Conservation (phyloP, 495 filamentous ascomycete genomes). For the Xylaria bambusicola region DNA sequence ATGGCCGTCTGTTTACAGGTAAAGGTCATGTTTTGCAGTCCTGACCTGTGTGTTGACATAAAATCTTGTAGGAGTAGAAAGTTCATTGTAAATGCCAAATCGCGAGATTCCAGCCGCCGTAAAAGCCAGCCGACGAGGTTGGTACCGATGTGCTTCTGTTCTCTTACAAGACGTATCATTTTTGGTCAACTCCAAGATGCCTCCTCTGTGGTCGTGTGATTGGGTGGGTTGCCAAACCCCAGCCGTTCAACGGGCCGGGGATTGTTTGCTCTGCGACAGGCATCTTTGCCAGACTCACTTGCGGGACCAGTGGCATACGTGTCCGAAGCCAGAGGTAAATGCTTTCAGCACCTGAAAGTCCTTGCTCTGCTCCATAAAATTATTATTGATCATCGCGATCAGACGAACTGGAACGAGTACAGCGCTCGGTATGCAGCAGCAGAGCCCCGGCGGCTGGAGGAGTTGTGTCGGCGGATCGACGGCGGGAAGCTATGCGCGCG, state of each 20-base stretch:
- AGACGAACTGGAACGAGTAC: conserved; percentile 20
- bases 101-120: too few relatives aligned
- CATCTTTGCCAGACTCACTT: conserved; percentile 26
- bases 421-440: conserved; percentile 15
- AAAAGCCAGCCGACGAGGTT: too few relatives aligned
- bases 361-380: neutral
- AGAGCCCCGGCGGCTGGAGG: conserved; percentile 21
- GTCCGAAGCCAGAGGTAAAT: conserved; percentile 27
- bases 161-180: too few relatives aligned
- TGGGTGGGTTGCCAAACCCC: conserved; percentile 23
- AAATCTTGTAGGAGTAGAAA: too few relatives aligned
- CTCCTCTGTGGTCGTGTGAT: conserved; percentile 26
- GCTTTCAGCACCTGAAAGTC: too few relatives aligned
- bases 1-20: too few relatives aligned
- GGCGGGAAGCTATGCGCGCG: conserved; percentile 15
- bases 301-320: conserved; percentile 22
- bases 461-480: conserved; percentile 18
- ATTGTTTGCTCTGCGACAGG: conserved; percentile 26
- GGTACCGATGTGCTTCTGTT: too few relatives aligned
- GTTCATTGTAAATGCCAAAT: too few relatives aligned
- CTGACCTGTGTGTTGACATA: too few relatives aligned
- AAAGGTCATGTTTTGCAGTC: too few relatives aligned
- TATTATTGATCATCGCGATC: neutral
- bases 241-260: conserved; percentile 26
- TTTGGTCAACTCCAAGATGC: too few relatives aligned